Base-by-base conservation (phyloP, 352 stramenopile genomes). In the Phytophthora sp. region DNA sequence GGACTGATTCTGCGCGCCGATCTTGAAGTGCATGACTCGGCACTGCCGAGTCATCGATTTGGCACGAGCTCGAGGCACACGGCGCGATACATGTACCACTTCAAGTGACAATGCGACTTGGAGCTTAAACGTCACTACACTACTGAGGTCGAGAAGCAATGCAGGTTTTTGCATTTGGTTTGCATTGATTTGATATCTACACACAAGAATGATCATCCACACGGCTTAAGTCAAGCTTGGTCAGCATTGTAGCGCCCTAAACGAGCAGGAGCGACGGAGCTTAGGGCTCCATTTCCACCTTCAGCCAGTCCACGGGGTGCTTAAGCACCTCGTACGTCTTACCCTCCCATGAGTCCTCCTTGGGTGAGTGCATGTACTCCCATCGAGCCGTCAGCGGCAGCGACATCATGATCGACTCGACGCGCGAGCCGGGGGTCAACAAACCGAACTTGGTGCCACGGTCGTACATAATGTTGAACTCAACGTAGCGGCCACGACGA, bases 381-480 rank as follows among this genome's bases (percentile, higher is more conserved):
- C 97, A 99, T 54, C 95, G 82, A 44, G 96, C 97, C 18, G 94
- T 99, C 56, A 99, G 78, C 12, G 98, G 98, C 24, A 99, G 82
- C 70, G 96, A 99, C 96, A 99, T 99, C 26, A 99, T 84, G 66
- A 99, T 99, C 61, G 91, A 98, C 78, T 99, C 98, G 57, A 99
- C 98, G 57, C 98, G 94, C 23, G 95, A 97, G 23, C 95, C 96
- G 0, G 89, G 89, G 13, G 97, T 99, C 55, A 98, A 94, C 11
- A 99, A 82, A 7, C 98, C 98, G 70, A 99, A 99, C 49, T 99
- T 96, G 30, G 97, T 99, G 70, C 98, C 98, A 21, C 97, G 86
- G 79, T 99, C 98, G 76, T 99, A 99, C 68, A 99, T 98, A 59
- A 99, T 88, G 84, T 99, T 99, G 82, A 99, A 99, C 84, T 99